A percentile compares a stretch with the other conserved stretches of the same genome.
These are phyloP conservation scores for Medicago lupulina DNA, from an alignment of 306 rosid species.

Conservation along the genomic window DNA sequence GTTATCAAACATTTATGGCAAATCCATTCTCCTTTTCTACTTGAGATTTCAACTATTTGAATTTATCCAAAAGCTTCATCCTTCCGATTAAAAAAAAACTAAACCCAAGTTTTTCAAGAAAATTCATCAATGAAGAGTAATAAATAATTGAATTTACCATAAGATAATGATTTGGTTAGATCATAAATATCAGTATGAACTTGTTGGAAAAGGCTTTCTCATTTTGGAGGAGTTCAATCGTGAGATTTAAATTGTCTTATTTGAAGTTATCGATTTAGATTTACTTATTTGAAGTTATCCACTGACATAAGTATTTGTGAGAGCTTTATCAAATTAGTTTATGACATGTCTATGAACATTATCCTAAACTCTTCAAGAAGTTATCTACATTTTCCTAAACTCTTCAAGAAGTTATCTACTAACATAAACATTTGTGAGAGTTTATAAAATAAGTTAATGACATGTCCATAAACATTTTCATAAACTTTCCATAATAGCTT, in stretches of 20 bases:
- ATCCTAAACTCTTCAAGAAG: no score
- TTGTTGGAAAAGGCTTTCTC: neutral
- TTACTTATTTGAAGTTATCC: no score
- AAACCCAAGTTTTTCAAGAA: neutral
- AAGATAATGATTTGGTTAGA: neutral
- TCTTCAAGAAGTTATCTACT: no score
- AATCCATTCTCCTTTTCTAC: neutral
- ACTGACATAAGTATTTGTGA: no score
- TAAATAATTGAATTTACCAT: neutral
- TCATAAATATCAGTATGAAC: neutral
- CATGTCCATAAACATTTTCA: no score
- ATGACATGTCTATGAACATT: no score
- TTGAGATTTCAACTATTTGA: neutral
- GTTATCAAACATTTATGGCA: neutral
- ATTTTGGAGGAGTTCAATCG: neutral
- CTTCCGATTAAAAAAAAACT: neutral
- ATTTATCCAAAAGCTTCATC: neutral
- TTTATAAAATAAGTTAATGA: no score
- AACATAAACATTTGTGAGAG: no score
- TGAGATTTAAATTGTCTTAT: neutral
- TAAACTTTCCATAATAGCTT: no score
- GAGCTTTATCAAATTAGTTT: no score
- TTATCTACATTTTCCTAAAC: no score
- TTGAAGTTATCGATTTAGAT: no score
- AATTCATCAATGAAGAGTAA: neutral